Evolutionary conservation across 2,329 filamentous ascomycete genomes (phyloP), one percentile per base, ranked within the genome.

Genomic region (Rutstroemia sp.): DNA sequence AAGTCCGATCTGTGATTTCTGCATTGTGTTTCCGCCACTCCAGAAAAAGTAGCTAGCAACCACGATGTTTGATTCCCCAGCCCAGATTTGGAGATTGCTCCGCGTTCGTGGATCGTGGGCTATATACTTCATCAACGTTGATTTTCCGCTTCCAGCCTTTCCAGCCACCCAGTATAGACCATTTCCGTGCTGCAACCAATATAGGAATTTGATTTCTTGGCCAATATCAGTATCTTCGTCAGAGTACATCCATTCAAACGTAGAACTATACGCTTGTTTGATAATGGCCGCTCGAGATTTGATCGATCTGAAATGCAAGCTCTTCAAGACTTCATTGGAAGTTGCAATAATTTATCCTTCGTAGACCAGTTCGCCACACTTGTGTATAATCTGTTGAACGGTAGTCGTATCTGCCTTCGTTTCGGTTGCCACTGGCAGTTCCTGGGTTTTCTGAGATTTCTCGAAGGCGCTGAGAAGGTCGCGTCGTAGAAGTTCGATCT

Each of bases 1-100:
- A 0, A 62, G 38, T 1, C 60, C 60, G 3, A 2, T 12, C 23
- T 57, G 57, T 0, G 57, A 61, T 41, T 45, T 54, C 14, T 63
- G 57, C 5, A 51, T 42, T 7, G n/a, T 1, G 0, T 70, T 71
- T 4, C 72, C 73, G 17, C 70, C 72, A 2, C 70, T 73, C 75
- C 75, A 78, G 56, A 78, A 76, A 59, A 75, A 78, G 63, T 73
- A 77, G 0, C 67, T 70, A 0, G 73, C 72, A 0, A 68, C 70
- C 2, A 65, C 37, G 0, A 62, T 1, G 1, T 39, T 27, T 1
- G 14, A 10, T 5, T 17, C 12, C 0, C 34, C 61, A 0, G 70
- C 63, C 72, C 71, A 74, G 1, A 37, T 16, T 0, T 51, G 8
- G 54, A 59, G 7, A 69, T 59, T 14, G 3, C n/a, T 1, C 0